Evolutionary conservation across 108 stramenopile genomes (phyloP).

Genomic region (Nitzschia inconspicua): DNA sequence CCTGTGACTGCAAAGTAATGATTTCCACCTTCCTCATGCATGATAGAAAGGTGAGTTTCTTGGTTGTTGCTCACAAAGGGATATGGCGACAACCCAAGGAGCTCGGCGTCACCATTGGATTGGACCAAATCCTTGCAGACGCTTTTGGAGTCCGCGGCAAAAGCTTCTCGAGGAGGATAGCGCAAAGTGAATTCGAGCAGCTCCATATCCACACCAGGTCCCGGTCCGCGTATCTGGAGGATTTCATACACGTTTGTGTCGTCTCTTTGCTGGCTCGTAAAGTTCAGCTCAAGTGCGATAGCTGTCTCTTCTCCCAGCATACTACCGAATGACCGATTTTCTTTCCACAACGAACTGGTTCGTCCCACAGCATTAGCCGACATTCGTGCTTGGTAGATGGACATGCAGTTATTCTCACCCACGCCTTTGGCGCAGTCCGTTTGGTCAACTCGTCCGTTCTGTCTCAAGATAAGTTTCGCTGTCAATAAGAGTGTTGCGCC

Average conservation of each 20-base stretch:
- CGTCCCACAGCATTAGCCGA: constrained; percentile 5
- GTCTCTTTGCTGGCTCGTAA: constrained; percentile 14
- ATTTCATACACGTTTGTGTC: constrained; percentile 32
- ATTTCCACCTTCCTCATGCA: constrained; percentile 1
- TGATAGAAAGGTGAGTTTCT: not conserved
- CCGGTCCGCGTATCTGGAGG: constrained; percentile 35
- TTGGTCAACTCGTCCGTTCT: constrained; percentile 8
- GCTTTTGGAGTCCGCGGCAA: constrained; percentile 18
- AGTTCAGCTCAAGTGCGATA: constrained; percentile 33
- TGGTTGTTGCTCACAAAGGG: constrained; percentile 26
- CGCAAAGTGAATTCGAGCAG: constrained; percentile 43
- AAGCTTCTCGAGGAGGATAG: constrained; percentile 41
- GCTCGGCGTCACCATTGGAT: constrained; percentile 50
- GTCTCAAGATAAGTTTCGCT: constrained; percentile 38
- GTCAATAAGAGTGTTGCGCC: constrained; percentile 35
- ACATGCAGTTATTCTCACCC: constrained; percentile 1
- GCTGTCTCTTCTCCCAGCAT: constrained; percentile 46
- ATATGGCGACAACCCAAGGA: constrained; percentile 27
- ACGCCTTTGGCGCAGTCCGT: constrained; percentile 10
- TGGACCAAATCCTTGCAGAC: constrained; percentile 42
- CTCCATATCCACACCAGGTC: constrained; percentile 31
- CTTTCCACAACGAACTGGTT: not conserved
- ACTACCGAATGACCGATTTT: constrained; percentile 10
- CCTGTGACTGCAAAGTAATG: constrained; percentile 12
- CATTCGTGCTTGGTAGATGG: not conserved